These are phyloP conservation scores for Phytophthora sp. DNA, from an alignment of 352 stramenopile species.

Conservation along the genomic window DNA sequence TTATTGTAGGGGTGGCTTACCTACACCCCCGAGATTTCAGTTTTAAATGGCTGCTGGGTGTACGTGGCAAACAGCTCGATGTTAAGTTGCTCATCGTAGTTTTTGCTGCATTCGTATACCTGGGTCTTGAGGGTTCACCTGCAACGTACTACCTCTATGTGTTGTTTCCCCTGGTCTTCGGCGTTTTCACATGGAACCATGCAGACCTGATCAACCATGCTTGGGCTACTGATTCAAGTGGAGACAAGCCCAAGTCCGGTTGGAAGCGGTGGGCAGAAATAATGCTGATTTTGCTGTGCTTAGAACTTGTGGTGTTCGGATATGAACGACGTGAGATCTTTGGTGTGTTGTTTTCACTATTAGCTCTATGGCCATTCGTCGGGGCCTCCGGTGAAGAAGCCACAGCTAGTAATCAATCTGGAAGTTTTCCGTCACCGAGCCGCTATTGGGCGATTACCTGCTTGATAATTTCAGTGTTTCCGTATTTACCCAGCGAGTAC, in stretches of 20 bases:
- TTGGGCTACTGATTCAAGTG: constrained; percentile 2
- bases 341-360: constrained; percentile 60
- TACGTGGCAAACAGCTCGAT: constrained; percentile 29
- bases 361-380: constrained; percentile 57
- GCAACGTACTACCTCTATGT: constrained; percentile 82
- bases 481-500: constrained; percentile 76
- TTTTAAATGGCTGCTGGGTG: constrained; percentile 35
- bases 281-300: constrained; percentile 48
- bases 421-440: constrained; percentile 14
- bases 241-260: not conserved
- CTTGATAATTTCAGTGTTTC: constrained; percentile 71
- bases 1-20: constrained; percentile 62
- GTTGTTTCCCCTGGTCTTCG: constrained; percentile 71
- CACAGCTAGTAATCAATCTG: not conserved
- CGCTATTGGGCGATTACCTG: constrained; percentile 57
- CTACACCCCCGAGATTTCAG: constrained; percentile 47
- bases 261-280: constrained; percentile 36
- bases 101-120: constrained; percentile 52
- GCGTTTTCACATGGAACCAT: constrained; percentile 61
- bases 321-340: constrained; percentile 76
- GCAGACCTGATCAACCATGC: constrained; percentile 27
- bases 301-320: constrained; percentile 75
- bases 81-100: constrained; percentile 24
- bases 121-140: constrained; percentile 71
- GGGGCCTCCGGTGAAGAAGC: constrained; percentile 4